Evolutionary conservation across 2,329 filamentous ascomycete species (phyloP), one percentile per base, ranked within the genome.

Genomic region (Trichoderma citrinoviride): DNA sequence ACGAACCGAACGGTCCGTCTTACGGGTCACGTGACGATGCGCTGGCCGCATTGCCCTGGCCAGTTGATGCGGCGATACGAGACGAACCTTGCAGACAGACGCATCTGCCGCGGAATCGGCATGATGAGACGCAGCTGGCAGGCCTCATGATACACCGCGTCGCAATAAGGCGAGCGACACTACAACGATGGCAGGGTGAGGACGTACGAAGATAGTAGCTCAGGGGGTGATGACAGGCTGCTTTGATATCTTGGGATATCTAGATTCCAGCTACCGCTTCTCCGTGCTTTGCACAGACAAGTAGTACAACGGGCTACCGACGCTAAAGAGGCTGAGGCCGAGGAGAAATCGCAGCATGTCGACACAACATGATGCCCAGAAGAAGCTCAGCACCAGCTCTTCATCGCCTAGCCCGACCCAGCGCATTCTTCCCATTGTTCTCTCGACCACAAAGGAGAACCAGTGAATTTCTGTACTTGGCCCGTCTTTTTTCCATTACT

Each of bases 21-120:
- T 23, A 7, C 57, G 14, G 17, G 40, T 61, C 57, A 61, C 57
- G 57, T 61, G 57, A 61, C 1, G 14, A 25, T 33, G 52, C 40
- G 21, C 33, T 52, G 23, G 21, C 41, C n/a, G 37, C 23, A 50
- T 47, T 23, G 47, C 57, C 47, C 57, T 52, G 49, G 46, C 8
- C 37, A 52, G 10, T 44, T 50, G n/a, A 19, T 12, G 25, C 46
- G 46, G 50, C 52, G 33, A 52, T 52, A 43, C 21, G 33, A 37
- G 33, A 37, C 33, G 12, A 12, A 14, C 33, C 33, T 37, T 4
- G 57, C 33, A 53, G 19, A 21, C 17, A 23, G n/a, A 10, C 33
- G 49, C 49, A 25, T 19, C 33, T 27, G 17, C n/a, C 27, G 29
- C 25, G 49, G 21, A 55, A 41, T 19, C 33, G 33, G 33, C 33